Percentiles rank a stretch among this genome's conserved stretches.
phyloP scores from a whole-genome alignment of 768 basidiomycete species.

The Suillus placidus region DNA sequence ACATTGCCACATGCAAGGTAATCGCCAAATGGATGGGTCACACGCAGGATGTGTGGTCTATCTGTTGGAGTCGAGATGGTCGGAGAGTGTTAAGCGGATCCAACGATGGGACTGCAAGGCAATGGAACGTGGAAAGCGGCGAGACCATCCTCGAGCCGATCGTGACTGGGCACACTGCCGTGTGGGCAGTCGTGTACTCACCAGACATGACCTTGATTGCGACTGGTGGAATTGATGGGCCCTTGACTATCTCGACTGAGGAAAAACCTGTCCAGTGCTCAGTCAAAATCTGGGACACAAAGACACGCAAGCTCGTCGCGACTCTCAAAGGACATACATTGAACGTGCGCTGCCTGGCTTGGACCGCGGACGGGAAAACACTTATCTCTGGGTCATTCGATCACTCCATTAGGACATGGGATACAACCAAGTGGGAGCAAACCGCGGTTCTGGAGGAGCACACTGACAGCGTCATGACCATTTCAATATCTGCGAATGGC shows the following conservation, averaged over 20 bases:
- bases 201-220: neutral
- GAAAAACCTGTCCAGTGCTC: neutral
- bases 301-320: neutral
- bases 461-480: too few relatives aligned
- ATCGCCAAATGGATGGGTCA: neutral
- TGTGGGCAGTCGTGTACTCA: neutral
- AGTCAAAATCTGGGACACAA: neutral
- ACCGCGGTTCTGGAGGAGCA: too few relatives aligned
- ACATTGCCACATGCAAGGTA: neutral
- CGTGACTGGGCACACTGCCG: neutral
- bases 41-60: accelerated
- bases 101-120: neutral
- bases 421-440: too few relatives aligned
- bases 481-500: too few relatives aligned
- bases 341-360: neutral
- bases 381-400: neutral
- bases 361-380: neutral
- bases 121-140: neutral
- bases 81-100: neutral
- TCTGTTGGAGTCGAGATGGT: neutral
- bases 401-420: too few relatives aligned
- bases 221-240: neutral
- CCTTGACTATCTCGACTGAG: too few relatives aligned
- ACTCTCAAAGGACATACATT: neutral
- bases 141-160: neutral